A percentile compares a stretch with the other conserved stretches of the same genome.
phyloP scores from a whole-genome alignment of 164 flowering plant genomes.

The Litsea cubeba region DNA sequence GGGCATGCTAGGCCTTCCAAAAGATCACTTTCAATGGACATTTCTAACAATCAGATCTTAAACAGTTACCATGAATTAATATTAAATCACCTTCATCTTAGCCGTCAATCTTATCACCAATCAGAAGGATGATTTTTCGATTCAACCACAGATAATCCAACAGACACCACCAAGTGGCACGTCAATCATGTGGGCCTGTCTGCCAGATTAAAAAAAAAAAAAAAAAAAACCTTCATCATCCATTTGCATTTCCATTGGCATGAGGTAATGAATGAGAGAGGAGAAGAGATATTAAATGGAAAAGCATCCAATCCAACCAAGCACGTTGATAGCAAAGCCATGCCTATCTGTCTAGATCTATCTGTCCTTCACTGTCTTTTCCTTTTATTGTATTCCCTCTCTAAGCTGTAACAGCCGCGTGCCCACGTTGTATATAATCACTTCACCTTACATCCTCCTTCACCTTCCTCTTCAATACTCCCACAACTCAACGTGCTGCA shows the following conservation, averaged over 20 bases:
- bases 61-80: too few relatives aligned
- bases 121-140: too few relatives aligned
- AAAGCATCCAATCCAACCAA: neutral
- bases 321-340: conserved; percentile 34
- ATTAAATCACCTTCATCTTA: too few relatives aligned
- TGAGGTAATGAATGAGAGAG: neutral
- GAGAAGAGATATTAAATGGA: neutral
- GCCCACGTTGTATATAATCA: conserved; percentile 6
- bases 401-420: conserved; percentile 14
- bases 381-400: conserved; percentile 6
- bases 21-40: too few relatives aligned
- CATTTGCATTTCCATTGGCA: neutral
- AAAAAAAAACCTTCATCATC: neutral
- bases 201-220: too few relatives aligned
- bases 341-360: conserved; percentile 23
- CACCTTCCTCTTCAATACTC: neutral
- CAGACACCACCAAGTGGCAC: neutral
- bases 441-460: neutral
- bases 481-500: neutral
- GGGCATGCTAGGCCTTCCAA: too few relatives aligned
- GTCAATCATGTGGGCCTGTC: neutral
- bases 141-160: neutral
- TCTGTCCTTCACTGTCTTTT: conserved; percentile 36
- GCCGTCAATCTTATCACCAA: too few relatives aligned
- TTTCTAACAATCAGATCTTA: too few relatives aligned